These are phyloP conservation scores for Capsicum baccatum DNA, from an alignment of 257 asterid species.

Conservation along the genomic window DNA sequence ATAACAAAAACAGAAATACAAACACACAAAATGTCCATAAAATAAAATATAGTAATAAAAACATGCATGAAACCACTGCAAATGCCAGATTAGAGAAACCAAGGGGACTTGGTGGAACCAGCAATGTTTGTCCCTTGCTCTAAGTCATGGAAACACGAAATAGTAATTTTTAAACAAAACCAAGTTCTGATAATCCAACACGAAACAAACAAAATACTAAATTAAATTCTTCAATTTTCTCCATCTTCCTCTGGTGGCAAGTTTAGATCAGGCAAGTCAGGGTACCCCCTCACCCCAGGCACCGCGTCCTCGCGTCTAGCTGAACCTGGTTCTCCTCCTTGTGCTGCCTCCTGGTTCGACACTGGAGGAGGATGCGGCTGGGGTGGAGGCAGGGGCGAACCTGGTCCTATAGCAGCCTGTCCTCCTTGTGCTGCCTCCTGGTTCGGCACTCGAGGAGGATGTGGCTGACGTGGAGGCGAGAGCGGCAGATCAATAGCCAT, in stretches of 20 bases:
- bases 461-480: too few species aligned
- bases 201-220: not conserved
- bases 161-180: not conserved
- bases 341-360: too few species aligned
- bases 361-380: too few species aligned
- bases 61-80: not conserved
- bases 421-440: too few species aligned
- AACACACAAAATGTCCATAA: not conserved
- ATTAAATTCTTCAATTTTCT: not conserved
- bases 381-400: too few species aligned
- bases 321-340: too few species aligned
- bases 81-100: not conserved
- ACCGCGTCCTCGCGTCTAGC: too few species aligned
- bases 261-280: too few species aligned
- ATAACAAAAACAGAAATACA: not conserved
- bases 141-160: not conserved
- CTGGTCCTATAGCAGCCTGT: too few species aligned
- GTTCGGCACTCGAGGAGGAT: too few species aligned
- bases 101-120: not conserved
- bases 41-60: not conserved
- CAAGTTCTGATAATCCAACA: not conserved
- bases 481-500: too few species aligned
- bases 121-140: not conserved
- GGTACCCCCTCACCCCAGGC: too few species aligned
- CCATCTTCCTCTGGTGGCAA: not conserved